phyloP scores from a whole-genome alignment of 805 yeast species.

The Monosporozyma servazzii region DNA sequence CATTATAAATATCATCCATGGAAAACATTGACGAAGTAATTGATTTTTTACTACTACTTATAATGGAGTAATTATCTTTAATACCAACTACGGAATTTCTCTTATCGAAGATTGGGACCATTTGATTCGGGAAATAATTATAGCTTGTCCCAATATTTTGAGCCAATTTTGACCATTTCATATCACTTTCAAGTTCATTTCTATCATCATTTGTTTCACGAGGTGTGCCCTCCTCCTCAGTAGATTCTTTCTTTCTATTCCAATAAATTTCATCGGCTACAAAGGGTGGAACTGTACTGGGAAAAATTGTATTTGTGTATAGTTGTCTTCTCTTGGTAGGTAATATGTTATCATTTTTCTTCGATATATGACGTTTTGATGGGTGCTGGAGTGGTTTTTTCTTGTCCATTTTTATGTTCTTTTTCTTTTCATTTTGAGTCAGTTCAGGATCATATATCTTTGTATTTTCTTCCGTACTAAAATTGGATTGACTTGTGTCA shows the following conservation, averaged over 20 bases:
- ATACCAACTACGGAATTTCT: neutral
- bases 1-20: conserved; percentile 1
- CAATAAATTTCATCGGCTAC: conserved; percentile 41
- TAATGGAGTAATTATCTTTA: neutral
- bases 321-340: neutral
- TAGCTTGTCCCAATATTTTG: conserved; percentile 3
- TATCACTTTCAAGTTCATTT: neutral
- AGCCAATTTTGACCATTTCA: conserved; percentile 1
- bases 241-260: neutral
- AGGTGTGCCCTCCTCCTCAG: neutral
- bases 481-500: neutral
- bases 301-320: conserved; percentile 23
- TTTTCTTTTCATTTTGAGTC: neutral
- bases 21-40: neutral
- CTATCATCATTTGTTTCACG: neutral
- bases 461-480: neutral
- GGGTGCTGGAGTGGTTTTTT: neutral
- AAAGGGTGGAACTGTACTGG: conserved; percentile 51
- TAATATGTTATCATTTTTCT: neutral
- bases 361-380: neutral
- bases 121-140: conserved; percentile 6
- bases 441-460: neutral
- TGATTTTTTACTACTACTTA: neutral
- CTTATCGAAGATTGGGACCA: conserved; percentile 6
- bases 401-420: neutral